phyloP scores from a whole-genome alignment of 257 asterid genomes.

The Solanum chilense region DNA sequence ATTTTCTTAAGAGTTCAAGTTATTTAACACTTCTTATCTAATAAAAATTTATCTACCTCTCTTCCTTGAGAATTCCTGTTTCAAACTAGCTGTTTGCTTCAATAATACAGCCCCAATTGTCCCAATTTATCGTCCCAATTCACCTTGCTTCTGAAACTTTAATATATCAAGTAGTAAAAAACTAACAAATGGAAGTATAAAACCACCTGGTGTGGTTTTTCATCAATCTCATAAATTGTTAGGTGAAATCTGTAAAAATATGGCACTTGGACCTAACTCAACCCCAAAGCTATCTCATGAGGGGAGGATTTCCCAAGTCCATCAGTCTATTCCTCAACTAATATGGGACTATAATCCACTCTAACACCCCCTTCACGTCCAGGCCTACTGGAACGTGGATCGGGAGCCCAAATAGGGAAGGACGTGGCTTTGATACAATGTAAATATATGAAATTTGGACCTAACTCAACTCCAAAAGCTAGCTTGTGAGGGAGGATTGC shows the following conservation, averaged over 20 bases:
- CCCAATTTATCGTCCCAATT: neutral
- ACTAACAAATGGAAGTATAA: neutral
- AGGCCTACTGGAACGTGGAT: too few species aligned
- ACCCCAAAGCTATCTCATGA: too few species aligned
- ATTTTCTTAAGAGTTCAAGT: neutral
- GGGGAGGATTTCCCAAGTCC: too few species aligned
- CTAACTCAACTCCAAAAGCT: too few species aligned
- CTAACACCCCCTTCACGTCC: too few species aligned
- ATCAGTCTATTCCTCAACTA: too few species aligned
- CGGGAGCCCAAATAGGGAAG: too few species aligned
- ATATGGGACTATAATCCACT: too few species aligned
- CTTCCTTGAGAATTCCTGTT: neutral
- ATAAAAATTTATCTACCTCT: neutral
- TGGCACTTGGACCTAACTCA: too few species aligned
- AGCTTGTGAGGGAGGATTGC: too few species aligned
- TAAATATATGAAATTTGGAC: too few species aligned
- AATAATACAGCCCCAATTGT: neutral
- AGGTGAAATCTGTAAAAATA: neutral
- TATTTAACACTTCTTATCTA: neutral
- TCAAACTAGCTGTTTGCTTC: neutral
- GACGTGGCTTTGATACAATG: too few species aligned
- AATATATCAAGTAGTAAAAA: neutral
- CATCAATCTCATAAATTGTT: neutral
- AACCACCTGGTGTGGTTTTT: neutral
- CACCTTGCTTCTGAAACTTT: neutral